phyloP scores from a whole-genome alignment of 768 basidiomycete genomes.

The Suillus cothurnatus region DNA sequence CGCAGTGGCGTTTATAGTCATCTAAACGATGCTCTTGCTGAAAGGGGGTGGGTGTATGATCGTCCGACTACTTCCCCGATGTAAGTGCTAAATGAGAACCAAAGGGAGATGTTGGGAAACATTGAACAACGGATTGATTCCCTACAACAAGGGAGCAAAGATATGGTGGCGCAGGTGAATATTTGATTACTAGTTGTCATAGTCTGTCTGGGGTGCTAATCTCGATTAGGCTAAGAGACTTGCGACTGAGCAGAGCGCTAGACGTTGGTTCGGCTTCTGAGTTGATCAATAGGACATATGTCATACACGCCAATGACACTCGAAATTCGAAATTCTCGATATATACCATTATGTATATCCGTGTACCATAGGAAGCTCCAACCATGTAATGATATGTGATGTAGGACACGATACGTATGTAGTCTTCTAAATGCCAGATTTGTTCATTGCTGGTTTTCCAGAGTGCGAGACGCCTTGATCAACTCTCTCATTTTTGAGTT shows the following conservation, averaged over 20 bases:
- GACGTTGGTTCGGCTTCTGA: slow-evolving; percentile 66
- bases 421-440: neutral
- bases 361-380: neutral
- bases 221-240: slow-evolving; percentile 57
- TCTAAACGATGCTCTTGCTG: slow-evolving; percentile 55
- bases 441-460: neutral
- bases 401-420: neutral
- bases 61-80: neutral
- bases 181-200: neutral
- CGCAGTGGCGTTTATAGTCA: slow-evolving; percentile 47
- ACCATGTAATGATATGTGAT: neutral
- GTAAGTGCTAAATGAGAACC: neutral
- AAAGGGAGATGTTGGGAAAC: slow-evolving; percentile 62
- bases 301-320: neutral
- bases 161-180: slow-evolving; percentile 63
- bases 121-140: slow-evolving; percentile 65
- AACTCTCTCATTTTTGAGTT: slow-evolving; percentile 19
- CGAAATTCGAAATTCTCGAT: neutral
- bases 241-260: slow-evolving; percentile 63
- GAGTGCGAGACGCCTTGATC: neutral
- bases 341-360: neutral
- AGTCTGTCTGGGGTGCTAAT: neutral
- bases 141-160: slow-evolving; percentile 65
- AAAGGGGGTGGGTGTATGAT: slow-evolving; percentile 55
- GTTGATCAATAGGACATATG: neutral